Percentiles rank a stretch among this genome's conserved stretches.
Conservation (phyloP, 2,329 filamentous ascomycete genomes). For the Trichoderma sp. region DNA sequence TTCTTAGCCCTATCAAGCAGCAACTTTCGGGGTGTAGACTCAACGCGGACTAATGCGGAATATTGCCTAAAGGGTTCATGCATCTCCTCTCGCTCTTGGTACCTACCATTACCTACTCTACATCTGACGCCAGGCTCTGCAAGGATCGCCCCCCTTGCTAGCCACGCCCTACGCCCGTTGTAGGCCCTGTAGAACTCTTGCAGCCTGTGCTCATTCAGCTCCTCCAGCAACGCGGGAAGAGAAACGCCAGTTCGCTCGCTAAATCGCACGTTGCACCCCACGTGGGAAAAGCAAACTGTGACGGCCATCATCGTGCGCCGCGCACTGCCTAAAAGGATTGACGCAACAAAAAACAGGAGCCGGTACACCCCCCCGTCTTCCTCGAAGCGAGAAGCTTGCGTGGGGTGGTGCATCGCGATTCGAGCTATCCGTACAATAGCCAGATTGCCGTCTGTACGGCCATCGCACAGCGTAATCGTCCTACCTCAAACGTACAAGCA, state of each 20-base stretch:
- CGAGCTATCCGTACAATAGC: not conserved
- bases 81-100: not conserved
- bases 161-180: constrained; percentile 24
- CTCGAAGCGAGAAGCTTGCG: constrained; percentile 26
- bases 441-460: not conserved
- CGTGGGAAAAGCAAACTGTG: constrained; percentile 18
- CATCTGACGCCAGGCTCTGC: constrained; percentile 9
- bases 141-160: constrained; percentile 22
- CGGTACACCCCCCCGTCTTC: not conserved
- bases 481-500: not conserved
- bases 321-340: not conserved
- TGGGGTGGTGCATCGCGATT: constrained; percentile 22
- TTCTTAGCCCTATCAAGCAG: not conserved
- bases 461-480: not conserved
- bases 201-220: constrained; percentile 3
- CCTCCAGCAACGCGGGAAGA: not conserved
- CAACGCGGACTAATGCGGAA: not conserved
- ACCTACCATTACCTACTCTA: constrained; percentile 7
- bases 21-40: not conserved
- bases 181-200: not conserved
- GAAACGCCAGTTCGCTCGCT: not conserved
- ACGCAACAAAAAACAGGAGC: not conserved
- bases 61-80: constrained; percentile 12
- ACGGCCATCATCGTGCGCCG: not conserved
- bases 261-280: constrained; percentile 15